A percentile compares a stretch with the other conserved stretches of the same genome.
Conservation (phyloP, 2,329 filamentous ascomycete genomes). For the Parastagonospora nodorum region DNA sequence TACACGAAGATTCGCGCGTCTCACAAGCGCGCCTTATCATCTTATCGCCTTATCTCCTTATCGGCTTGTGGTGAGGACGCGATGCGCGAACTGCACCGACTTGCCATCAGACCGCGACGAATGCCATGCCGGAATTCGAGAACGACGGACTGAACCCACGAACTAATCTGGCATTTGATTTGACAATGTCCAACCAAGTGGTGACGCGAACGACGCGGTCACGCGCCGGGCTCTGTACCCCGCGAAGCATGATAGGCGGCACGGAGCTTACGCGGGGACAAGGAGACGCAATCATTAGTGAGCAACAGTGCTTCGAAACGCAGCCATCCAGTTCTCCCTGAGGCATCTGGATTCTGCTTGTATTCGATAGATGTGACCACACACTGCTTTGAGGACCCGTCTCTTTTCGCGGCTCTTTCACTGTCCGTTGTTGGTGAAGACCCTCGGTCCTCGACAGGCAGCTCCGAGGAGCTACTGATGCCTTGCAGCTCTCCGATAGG, state of each 20-base stretch:
- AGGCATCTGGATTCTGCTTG: background rate
- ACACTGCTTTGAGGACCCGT: background rate
- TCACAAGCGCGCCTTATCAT: background rate
- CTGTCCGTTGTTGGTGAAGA: background rate
- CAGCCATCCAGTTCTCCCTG: too few relatives aligned
- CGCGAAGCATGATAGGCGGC: conserved; percentile 31
- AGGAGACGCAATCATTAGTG: conserved; percentile 7
- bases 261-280: conserved; percentile 32
- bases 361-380: background rate
- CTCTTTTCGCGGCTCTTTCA: background rate
- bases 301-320: background rate
- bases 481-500: conserved; percentile 4
- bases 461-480: conserved; percentile 12
- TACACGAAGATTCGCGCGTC: background rate
- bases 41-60: conserved; percentile 1
- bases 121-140: background rate
- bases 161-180: background rate
- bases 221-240: conserved; percentile 27
- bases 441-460: background rate
- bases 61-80: background rate
- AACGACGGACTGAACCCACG: background rate
- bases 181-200: background rate
- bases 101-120: background rate
- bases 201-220: conserved; percentile 17
- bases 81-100: background rate